phyloP scores from a whole-genome alignment of 345 rosid species.

The Salix dunnii region DNA sequence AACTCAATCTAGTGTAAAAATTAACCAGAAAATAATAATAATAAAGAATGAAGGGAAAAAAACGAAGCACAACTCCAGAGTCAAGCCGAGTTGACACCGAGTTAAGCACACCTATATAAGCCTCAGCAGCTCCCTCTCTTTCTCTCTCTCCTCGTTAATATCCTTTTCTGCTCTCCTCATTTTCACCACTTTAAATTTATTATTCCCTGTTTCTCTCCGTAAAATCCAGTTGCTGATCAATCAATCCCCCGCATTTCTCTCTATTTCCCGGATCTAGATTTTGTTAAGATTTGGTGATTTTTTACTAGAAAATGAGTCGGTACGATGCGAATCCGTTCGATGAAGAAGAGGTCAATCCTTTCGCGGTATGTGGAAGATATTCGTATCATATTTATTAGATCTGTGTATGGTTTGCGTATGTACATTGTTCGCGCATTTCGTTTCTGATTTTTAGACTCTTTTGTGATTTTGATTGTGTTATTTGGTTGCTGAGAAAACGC shows the following conservation, averaged over 20 bases:
- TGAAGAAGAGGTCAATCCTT: conserved; percentile 87
- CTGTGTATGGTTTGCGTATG: background rate
- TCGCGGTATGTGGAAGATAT: conserved; percentile 55
- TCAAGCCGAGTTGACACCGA: background rate
- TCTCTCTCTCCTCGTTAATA: background rate
- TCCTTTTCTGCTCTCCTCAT: background rate
- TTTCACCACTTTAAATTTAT: background rate
- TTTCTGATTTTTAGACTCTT: background rate
- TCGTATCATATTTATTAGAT: background rate
- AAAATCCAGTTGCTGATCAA: background rate
- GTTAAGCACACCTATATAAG: background rate
- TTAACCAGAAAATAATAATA: no score
- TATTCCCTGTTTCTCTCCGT: background rate
- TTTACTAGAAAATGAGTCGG: conserved; percentile 51
- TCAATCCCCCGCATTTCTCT: background rate
- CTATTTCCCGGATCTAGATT: background rate
- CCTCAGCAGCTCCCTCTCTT: background rate
- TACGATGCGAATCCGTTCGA: conserved; percentile 74
- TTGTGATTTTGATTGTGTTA: background rate
- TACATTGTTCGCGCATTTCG: background rate
- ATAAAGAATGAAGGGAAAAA: background rate
- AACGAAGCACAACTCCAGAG: background rate
- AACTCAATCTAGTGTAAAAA: no score
- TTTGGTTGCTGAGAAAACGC: background rate
- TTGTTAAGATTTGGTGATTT: conserved; percentile 12